Evolutionary conservation across 495 filamentous ascomycete species (phyloP), one percentile per base, ranked within the genome.

Genomic region (Tuber umbilicatum): DNA sequence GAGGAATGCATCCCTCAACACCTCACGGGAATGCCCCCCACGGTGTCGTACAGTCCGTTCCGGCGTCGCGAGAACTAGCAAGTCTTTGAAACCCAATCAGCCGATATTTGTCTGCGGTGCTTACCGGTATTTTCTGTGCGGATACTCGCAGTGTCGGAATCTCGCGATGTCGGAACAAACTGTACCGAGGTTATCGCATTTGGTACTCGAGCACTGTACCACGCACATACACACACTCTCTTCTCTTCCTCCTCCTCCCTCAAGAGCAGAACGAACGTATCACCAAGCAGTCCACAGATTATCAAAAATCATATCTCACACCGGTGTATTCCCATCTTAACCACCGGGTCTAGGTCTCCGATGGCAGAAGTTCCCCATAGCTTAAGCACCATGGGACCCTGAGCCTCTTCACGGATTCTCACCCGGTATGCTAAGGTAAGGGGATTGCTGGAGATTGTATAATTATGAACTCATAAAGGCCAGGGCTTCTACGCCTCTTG

Each of bases 191-290:
- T n/a, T n/a, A 23, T 50, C 5, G 23, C 23, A n/a, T 50, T n/a
- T 2, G 9, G 23, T 23, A 19, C n/a, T n/a, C 14, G 43, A 21
- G 7, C 47, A 5, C 42, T 45, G 21, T 23, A 97, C 89, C 81
- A 97, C 96, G 41, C 87, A 86, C 72, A 85, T 85, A 83, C 96
- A 94, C 0, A 93, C 94, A 73, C 89, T 88, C 50, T 87, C 86
- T 50, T 83, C 87, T 60, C 83, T 81, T 40, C 91, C 90, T 95
- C 95, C 90, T 95, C 95, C n/a, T n/a, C 98, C 40, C 90, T 88
- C 73, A 88, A 83, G 83, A 95, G 91, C 78, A 90, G 91, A 23
- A 86, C 86, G 39, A 97, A 88, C 73, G 88, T 88, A 64, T 90
- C 84, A 5, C 93, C 93, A 70, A 92, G 85, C 9, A 87, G 47